phyloP scores from a whole-genome alignment of 495 filamentous ascomycete genomes.

The Poronia punctata region DNA sequence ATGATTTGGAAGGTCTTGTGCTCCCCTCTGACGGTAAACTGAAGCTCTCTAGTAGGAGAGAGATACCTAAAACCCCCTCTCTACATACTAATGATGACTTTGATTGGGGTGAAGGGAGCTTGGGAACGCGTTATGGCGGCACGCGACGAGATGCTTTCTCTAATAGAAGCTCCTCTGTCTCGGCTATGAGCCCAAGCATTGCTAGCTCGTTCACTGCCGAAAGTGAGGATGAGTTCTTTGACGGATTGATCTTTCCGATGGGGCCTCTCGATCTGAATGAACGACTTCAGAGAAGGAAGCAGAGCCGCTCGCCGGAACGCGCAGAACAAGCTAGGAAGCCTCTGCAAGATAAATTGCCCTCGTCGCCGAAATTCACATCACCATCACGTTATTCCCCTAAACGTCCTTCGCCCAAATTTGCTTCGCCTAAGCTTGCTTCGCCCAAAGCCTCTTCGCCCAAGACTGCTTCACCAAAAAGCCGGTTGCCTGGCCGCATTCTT shows the following conservation, averaged over 20 bases:
- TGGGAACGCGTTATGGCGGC: conserved; percentile 81
- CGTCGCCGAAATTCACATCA: conserved; percentile 10
- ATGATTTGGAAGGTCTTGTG: conserved; percentile 78
- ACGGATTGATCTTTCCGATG: conserved; percentile 75
- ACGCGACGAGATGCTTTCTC: conserved; percentile 70
- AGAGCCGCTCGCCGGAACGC: conserved; percentile 41
- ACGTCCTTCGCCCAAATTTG: not conserved
- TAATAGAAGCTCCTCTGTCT: conserved; percentile 75
- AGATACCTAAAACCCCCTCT: conserved; percentile 49
- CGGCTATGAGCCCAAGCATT: conserved; percentile 82
- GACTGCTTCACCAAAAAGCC: not conserved
- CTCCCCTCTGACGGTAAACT: conserved; percentile 56
- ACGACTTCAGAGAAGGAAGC: conserved; percentile 62
- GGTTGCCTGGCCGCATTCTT: conserved; percentile 7
- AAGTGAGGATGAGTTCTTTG: conserved; percentile 86
- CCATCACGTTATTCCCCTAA: not conserved
- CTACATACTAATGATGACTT: conserved; percentile 64
- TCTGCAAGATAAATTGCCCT: conserved; percentile 19
- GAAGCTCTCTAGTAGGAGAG: conserved; percentile 52
- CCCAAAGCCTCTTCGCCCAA: conserved; percentile 1
- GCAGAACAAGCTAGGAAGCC: conserved; percentile 11
- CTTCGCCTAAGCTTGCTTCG: not conserved
- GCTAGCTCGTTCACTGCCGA: conserved; percentile 86
- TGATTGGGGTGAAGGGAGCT: conserved; percentile 89
- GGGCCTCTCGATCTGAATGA: conserved; percentile 76